Base-by-base conservation (phyloP, 208 protist species). In the Acanthamoeba lugdunensis region DNA sequence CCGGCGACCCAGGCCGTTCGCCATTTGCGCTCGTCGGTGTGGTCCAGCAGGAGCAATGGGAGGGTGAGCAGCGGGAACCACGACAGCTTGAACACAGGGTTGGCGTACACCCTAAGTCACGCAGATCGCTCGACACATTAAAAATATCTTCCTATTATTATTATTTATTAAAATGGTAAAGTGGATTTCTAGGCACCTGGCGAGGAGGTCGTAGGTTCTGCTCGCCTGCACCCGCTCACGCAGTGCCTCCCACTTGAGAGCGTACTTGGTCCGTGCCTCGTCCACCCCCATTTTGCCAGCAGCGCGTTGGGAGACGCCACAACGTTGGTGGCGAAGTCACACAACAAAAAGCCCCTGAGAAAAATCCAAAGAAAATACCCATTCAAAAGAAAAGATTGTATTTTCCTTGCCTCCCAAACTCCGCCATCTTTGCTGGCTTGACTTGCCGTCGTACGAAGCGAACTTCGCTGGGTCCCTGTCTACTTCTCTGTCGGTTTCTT, bases 1-100 rank as follows among this genome's bases (percentile, higher is more conserved):
- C 81, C 48, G 7, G 81, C 81, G 28, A 89, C 56, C 81, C 81
- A 89, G 30, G 81, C 81, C 13, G 81, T 89, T 89, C 81, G 81
- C 81, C 81, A 89, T 18, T 89, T 89, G n/a, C 71, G 71, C 14
- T 79, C 71, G 18, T 14, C 71, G 13, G 4, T 16, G 71, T 79
- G 33, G 41, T 79, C 71, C 9, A 79, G 41, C 71, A 79, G 16
- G 2, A 79, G 33, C 18, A 79, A 28, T 5, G 71, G 71, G 18
- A 33, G 14, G 71, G 71, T 37, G 33, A 79, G 30, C 16, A 79
- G 71, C 0, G 71, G 71, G 30, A 79, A 79, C 71, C 71, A 79
- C 25, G 71, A 23, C 25, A 79, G 71, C 33, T 79, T 79, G 16
- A 79, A 37, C 71, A 50, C 71, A 41, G 33, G 28, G 71, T 79